A percentile compares a stretch with the other conserved stretches of the same genome.
These are phyloP conservation scores for Circinella minor DNA, from an alignment of 371 early-diverging fungal genomes.

Conservation along the genomic window DNA sequence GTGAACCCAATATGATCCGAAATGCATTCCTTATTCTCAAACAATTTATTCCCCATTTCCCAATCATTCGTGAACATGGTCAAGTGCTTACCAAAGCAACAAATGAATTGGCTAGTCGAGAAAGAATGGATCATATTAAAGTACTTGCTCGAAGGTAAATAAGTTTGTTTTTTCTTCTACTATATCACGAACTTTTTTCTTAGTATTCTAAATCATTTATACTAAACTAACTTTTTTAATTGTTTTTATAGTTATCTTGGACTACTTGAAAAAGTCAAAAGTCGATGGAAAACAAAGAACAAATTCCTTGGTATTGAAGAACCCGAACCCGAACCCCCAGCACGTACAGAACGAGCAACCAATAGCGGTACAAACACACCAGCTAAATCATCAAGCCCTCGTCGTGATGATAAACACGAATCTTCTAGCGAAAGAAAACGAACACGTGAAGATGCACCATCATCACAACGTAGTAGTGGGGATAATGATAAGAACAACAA, in stretches of 20 bases:
- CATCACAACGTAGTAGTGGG: neutral
- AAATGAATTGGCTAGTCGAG: slow-evolving; percentile 35
- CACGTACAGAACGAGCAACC: slow-evolving; percentile 4
- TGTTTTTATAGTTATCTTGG: slow-evolving; percentile 31
- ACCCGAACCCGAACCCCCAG: slow-evolving; percentile 9
- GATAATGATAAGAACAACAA: neutral
- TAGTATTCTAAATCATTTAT: neutral
- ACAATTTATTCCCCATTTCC: slow-evolving; percentile 67
- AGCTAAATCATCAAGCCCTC: slow-evolving; percentile 13
- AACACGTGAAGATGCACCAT: slow-evolving; percentile 9
- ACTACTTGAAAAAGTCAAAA: slow-evolving; percentile 37
- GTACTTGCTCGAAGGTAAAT: slow-evolving; percentile 42
- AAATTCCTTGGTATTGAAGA: slow-evolving; percentile 34
- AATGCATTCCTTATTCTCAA: slow-evolving; percentile 77
- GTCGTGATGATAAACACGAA: slow-evolving; percentile 13
- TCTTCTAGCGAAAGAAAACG: slow-evolving; percentile 17
- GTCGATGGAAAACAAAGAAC: slow-evolving; percentile 36
- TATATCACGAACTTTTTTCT: neutral
- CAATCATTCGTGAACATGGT: slow-evolving; percentile 62
- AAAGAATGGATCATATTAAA: slow-evolving; percentile 44
- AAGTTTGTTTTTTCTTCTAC: neutral
- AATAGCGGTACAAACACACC: slow-evolving; percentile 3
- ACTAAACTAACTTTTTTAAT: neutral
- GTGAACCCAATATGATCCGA: slow-evolving; percentile 73
- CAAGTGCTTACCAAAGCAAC: slow-evolving; percentile 37